These are phyloP conservation scores for Trametes cingulata DNA, from an alignment of 768 basidiomycete species.

Conservation along the genomic window DNA sequence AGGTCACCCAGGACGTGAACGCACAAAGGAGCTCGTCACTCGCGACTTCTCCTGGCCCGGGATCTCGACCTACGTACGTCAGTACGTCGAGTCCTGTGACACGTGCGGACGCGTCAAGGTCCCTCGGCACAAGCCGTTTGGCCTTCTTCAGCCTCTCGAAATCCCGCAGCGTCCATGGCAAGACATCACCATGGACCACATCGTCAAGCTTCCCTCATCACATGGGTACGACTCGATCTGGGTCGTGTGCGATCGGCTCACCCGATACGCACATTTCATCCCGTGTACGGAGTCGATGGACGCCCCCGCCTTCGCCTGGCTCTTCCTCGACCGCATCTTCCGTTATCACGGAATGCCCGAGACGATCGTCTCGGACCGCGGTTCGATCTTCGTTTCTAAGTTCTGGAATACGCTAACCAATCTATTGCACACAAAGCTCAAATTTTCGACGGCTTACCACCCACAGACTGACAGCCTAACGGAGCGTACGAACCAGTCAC, in stretches of 20 bases:
- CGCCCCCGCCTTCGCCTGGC: conserved; percentile 16
- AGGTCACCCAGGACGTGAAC: conserved; percentile 43
- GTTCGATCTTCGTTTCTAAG: conserved; percentile 13
- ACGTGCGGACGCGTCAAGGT: conserved; percentile 33
- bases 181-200: conserved; percentile 27
- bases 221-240: conserved; percentile 25
- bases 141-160: conserved; percentile 37
- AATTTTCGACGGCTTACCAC: conserved; percentile 43
- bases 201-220: conserved; percentile 25
- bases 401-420: conserved; percentile 12
- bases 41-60: conserved; percentile 36
- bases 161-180: conserved; percentile 21
- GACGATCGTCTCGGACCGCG: conserved; percentile 23
- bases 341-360: conserved; percentile 22
- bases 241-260: conserved; percentile 20
- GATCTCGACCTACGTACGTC: conserved; percentile 24
- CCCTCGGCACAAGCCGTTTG: conserved; percentile 28
- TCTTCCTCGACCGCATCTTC: conserved; percentile 20
- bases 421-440: conserved; percentile 14
- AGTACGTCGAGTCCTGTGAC: conserved; percentile 36
- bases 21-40: conserved; percentile 35
- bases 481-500: conserved; percentile 39
- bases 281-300: conserved; percentile 15
- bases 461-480: conserved; percentile 44
- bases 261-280: conserved; percentile 15